These are phyloP conservation scores for Yamadazyma taylorii DNA, from an alignment of 1,139 yeast species.

Conservation along the genomic window DNA sequence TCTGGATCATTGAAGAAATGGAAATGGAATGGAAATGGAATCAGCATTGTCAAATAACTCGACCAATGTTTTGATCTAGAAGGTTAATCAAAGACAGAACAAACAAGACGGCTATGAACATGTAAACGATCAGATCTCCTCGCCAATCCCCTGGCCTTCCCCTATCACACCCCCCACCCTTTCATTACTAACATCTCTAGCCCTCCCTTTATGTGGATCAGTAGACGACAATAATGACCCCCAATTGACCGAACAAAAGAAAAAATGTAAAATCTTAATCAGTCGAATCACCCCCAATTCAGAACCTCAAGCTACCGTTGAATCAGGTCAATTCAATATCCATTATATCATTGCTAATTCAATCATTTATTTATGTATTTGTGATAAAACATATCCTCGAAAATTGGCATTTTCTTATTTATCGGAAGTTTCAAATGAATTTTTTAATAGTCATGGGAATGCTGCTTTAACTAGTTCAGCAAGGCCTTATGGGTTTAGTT, in stretches of 20 bases:
- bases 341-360: constrained; percentile 68
- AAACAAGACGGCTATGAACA: neutral
- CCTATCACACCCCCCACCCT: too few species aligned
- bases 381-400: constrained; percentile 79
- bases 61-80: neutral
- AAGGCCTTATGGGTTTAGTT: constrained; percentile 87
- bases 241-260: constrained; percentile 71
- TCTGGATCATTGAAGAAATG: too few species aligned
- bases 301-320: constrained; percentile 84
- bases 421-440: constrained; percentile 79
- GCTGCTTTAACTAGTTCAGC: constrained; percentile 64
- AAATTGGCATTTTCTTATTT: constrained; percentile 87
- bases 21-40: too few species aligned
- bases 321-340: constrained; percentile 71
- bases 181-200: constrained; percentile 38
- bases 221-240: constrained; percentile 74
- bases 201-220: constrained; percentile 89
- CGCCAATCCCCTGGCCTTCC: too few species aligned
- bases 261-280: constrained; percentile 77
- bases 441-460: constrained; percentile 72
- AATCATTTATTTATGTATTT: constrained; percentile 74
- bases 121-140: too few species aligned
- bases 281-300: constrained; percentile 77
- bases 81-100: neutral
- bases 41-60: too few species aligned